Evolutionary conservation across 768 basidiomycete genomes (phyloP), one percentile per base, ranked within the genome.

Genomic region (Clathrus columnatus): DNA sequence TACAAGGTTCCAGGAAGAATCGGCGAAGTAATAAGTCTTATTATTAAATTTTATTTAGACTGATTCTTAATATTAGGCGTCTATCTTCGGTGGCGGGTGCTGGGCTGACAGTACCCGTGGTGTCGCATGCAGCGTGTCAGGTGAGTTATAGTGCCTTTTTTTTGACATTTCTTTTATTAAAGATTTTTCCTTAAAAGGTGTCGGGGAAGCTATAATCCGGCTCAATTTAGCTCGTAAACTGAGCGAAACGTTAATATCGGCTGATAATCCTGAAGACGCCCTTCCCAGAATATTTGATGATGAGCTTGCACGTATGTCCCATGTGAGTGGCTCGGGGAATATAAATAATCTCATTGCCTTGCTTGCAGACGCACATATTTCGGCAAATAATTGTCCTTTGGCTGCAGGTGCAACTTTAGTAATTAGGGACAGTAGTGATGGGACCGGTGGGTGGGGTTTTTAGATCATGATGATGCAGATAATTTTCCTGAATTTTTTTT

Each of bases 81-180:
- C 84, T 1, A 61, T 80, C 5, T 87, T 76, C 59, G 87, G 87
- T 17, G 80, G 87, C 10, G 87, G 87, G 32, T 89, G 87, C 57
- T 90, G 85, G 85, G 84, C 84, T 0, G 71, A 78, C 54, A 20
- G 47, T 52, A 23, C 23, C 11, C 23, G 49, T 51, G 73, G 76
- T 21, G 70, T 83, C 58, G 82, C 85, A 20, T 88, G 84, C 59
- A 89, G 87, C 57, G 74, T 89, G 24, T 87, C 85, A 54, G 85
- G 82, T 78, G 62, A 10, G 23, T 24, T 28, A 44, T 56, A 45
- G 36, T 14, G 27, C 10, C 43, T 20, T 24, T 26, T 54, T 17
- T 17, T 49, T 29, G 41, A 42, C 7, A 7, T 27, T 17, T 29
- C 27, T 32, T 42, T 14, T 17, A 29, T 47, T 41, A 48, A 21